Conservation (phyloP, 805 yeast genomes). For the Starmerella stigmatis region DNA sequence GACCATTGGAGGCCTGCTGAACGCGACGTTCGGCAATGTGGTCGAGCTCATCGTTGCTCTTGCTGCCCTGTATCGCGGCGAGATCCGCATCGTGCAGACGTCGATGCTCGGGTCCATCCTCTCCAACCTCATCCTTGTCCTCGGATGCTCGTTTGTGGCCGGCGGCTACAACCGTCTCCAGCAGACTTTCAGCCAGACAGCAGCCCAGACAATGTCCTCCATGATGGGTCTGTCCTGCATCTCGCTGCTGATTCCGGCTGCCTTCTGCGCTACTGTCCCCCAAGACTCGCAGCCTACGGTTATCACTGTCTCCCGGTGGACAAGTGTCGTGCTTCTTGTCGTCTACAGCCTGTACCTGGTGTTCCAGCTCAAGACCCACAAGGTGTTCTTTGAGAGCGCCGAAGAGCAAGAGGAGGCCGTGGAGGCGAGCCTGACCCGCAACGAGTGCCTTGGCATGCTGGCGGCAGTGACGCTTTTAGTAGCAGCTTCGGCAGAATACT, state of each 20-base stretch:
- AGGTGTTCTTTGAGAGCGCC: constrained; percentile 54
- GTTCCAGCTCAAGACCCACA: constrained; percentile 86
- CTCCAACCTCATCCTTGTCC: constrained; percentile 75
- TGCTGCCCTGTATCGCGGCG: constrained; percentile 76
- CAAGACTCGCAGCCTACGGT: constrained; percentile 39
- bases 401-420: constrained; percentile 33
- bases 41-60: constrained; percentile 91
- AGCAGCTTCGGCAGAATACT: constrained; percentile 82
- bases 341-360: constrained; percentile 69
- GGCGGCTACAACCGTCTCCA: constrained; percentile 84
- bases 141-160: constrained; percentile 90
- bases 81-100: constrained; percentile 90
- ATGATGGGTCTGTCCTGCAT: constrained; percentile 83
- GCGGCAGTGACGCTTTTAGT: constrained; percentile 63
- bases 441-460: constrained; percentile 45
- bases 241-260: constrained; percentile 87
- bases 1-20: constrained; percentile 84
- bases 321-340: constrained; percentile 63
- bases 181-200: constrained; percentile 88
- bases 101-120: constrained; percentile 92
- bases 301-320: constrained; percentile 71
- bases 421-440: constrained; percentile 40
- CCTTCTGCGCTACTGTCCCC: constrained; percentile 62
- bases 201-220: constrained; percentile 96
- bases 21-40: constrained; percentile 97